Base-by-base conservation (phyloP, 345 rosid genomes). In the Eutrema japonicum region DNA sequence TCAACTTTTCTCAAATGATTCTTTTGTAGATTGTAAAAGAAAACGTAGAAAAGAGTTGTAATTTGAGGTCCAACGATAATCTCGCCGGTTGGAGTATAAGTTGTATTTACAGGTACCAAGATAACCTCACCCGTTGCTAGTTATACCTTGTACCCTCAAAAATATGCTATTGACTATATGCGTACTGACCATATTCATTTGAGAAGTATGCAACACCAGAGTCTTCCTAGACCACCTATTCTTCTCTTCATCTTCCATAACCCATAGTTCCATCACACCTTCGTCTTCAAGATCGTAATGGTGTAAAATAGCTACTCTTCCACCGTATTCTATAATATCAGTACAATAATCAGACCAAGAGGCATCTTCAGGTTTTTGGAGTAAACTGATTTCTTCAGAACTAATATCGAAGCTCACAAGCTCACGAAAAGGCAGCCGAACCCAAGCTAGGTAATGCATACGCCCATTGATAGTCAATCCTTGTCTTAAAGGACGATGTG, bases 1-100 rank as follows among this genome's bases (percentile, higher is more conserved):
- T 55, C 64, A 18, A 68, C 43, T 68, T 55, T 68, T 16, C 43
- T 68, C 5, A 55, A 3, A 45, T 10, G 64, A 32, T 68, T 32
- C 6, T 22, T 51, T 51, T 26, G 6, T 22, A 26, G 32, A 50
- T 26, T 50, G 33, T 22, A 50, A 9, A 50, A 13, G 3, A 50
- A 26, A 50, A 50, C 30, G 55, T 26, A 26, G 55, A 50, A 50
- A 50, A 26, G 7, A 9, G 2, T 50, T 4, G 55, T 50, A 9
- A 3, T 0, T 1, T 50, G 54, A 8, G 30, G 32, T 8, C 22
- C 1, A 26, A 3, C 0, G 32, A 18, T 18, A 18, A 18, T 18
- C 22, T 18, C 22, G 4, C 32, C 54, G 32, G 22, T n/a, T 46
- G 0, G 49, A n/a, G 8, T 5, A 46, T 2, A 0, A 50, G 1